Conservation (phyloP, 768 basidiomycete genomes). For the Tricholoma bakamatsutake region DNA sequence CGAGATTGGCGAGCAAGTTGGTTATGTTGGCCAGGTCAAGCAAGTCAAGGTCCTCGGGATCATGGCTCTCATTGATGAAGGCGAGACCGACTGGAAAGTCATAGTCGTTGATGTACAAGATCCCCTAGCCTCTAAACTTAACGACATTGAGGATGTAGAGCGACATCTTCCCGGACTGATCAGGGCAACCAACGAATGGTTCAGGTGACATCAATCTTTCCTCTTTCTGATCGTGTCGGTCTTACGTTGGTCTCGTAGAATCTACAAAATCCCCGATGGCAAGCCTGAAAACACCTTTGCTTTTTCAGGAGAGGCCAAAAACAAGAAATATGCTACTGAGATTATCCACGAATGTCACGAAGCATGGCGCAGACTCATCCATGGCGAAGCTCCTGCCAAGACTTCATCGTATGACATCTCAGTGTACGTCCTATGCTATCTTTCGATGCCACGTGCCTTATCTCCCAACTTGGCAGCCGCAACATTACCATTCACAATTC, state of each 20-base stretch:
- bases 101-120: constrained; percentile 95
- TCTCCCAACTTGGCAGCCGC: constrained; percentile 40
- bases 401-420: constrained; percentile 70
- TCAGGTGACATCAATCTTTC: constrained; percentile 51
- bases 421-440: constrained; percentile 54
- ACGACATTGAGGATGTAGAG: constrained; percentile 99
- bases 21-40: constrained; percentile 95
- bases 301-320: constrained; percentile 99
- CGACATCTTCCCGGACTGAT: constrained; percentile 95
- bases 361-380: constrained; percentile 92
- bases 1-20: constrained; percentile 98
- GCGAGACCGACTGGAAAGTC: constrained; percentile 99
- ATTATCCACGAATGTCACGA: constrained; percentile 99
- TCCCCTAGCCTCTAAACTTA: constrained; percentile 92
- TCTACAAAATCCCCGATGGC: constrained; percentile 95
- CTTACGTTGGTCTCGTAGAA: constrained; percentile 37
- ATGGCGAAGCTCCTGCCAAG: constrained; percentile 72
- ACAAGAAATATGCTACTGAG: constrained; percentile 98
- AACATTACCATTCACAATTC: constrained; percentile 78
- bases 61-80: constrained; percentile 99
- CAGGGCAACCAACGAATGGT: constrained; percentile 98
- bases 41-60: constrained; percentile 99
- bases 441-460: background rate
- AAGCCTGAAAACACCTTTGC: constrained; percentile 98
- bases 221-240: background rate